Evolutionary conservation across 2,329 filamentous ascomycete species (phyloP).

Genomic region (Penicillium aurantiogriseum): DNA sequence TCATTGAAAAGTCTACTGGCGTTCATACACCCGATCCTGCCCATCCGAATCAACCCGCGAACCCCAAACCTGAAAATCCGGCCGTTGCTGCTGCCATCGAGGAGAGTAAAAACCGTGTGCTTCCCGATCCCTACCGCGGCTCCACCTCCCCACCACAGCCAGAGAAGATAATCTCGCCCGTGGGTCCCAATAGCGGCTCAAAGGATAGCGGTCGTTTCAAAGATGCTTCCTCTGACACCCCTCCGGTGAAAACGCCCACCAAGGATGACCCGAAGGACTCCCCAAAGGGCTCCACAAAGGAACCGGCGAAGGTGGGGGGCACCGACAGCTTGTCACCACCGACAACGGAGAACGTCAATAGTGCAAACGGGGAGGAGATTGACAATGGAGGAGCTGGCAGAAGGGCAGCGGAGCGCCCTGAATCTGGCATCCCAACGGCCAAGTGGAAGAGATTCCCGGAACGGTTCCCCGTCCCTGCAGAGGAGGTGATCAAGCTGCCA

Average conservation of each 20-base stretch:
- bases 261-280: slow-evolving; percentile 7
- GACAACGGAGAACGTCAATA: background rate
- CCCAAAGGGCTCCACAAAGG: background rate
- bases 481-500: slow-evolving; percentile 73
- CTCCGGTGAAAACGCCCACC: slow-evolving; percentile 4
- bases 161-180: slow-evolving; percentile 3
- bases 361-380: slow-evolving; percentile 20
- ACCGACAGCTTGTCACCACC: background rate
- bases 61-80: background rate
- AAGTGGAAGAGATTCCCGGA: slow-evolving; percentile 76
- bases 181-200: slow-evolving; percentile 4
- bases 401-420: slow-evolving; percentile 30
- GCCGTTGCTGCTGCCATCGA: slow-evolving; percentile 6
- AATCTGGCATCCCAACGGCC: slow-evolving; percentile 36
- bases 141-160: slow-evolving; percentile 13
- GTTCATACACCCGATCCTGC: slow-evolving; percentile 6
- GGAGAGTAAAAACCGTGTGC: slow-evolving; percentile 14
- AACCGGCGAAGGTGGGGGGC: background rate
- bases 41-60: slow-evolving; percentile 6
- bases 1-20: slow-evolving; percentile 13
- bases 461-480: slow-evolving; percentile 70
- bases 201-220: slow-evolving; percentile 1
- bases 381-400: slow-evolving; percentile 36
- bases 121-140: slow-evolving; percentile 14
- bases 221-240: background rate